phyloP scores from a whole-genome alignment of 2,329 filamentous ascomycete genomes.

The Colletotrichum falcatum region DNA sequence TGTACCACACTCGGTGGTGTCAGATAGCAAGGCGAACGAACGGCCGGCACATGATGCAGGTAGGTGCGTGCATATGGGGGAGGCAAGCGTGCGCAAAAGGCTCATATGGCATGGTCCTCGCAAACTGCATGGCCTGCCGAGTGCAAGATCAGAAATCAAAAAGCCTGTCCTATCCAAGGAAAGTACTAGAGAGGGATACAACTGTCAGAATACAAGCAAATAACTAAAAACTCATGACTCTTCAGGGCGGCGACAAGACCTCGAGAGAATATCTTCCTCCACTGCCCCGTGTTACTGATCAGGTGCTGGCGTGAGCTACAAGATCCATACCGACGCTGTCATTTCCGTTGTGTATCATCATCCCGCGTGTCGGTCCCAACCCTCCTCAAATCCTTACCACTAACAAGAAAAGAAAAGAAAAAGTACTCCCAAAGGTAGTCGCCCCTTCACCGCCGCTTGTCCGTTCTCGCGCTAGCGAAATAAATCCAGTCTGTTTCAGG shows the following conservation, averaged over 20 bases:
- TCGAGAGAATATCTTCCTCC: not conserved
- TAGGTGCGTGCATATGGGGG: not conserved
- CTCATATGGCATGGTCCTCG: conserved; percentile 16
- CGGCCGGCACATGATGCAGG: not conserved
- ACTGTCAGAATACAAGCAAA: not conserved
- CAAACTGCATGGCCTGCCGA: conserved; percentile 11
- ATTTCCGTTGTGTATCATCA: conserved; percentile 36
- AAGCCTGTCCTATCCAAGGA: conserved; percentile 1
- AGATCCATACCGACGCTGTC: conserved; percentile 28
- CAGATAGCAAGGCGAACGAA: not conserved
- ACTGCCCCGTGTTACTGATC: not conserved
- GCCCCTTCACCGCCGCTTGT: conserved; percentile 30
- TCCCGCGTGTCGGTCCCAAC: conserved; percentile 25
- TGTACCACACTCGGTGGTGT: not conserved
- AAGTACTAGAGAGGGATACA: conserved; percentile 8
- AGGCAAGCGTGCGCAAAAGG: not conserved
- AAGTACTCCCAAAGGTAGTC: not conserved
- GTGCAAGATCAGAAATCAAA: not conserved
- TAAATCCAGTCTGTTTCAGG: conserved; percentile 28
- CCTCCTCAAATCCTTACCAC: not conserved
- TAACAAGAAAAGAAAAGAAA: not conserved
- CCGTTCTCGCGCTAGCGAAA: conserved; percentile 19
- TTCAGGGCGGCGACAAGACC: not conserved
- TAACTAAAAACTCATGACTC: conserved; percentile 8
- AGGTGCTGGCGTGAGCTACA: conserved; percentile 1